These are phyloP conservation scores for Gyromitra esculenta DNA, from an alignment of 2,329 filamentous ascomycete genomes.

Conservation along the genomic window DNA sequence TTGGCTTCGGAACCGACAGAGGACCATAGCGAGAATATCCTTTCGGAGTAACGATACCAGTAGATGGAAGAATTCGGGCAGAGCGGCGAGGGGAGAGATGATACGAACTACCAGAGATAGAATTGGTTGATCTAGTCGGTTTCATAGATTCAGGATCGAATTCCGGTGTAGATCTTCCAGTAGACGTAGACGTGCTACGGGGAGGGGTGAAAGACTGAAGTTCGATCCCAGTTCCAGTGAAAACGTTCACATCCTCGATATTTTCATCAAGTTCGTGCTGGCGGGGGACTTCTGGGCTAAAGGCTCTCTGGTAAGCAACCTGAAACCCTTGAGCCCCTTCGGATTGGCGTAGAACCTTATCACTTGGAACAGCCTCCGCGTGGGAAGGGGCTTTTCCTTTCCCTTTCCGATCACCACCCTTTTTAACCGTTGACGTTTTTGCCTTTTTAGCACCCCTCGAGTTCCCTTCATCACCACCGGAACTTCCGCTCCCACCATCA, in stretches of 20 bases:
- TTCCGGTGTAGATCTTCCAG: slow-evolving; percentile 43
- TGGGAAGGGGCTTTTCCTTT: slow-evolving; percentile 49
- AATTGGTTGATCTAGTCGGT: slow-evolving; percentile 3
- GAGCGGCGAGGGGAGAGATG: slow-evolving; percentile 35
- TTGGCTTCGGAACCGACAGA: not conserved
- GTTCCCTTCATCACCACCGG: slow-evolving; percentile 46
- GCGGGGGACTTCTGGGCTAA: slow-evolving; percentile 41
- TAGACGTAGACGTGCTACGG: slow-evolving; percentile 36
- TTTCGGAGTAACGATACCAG: not conserved
- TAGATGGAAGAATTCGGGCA: slow-evolving; percentile 15
- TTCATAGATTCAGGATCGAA: slow-evolving; percentile 12
- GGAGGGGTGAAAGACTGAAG: slow-evolving; percentile 46
- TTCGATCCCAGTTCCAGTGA: slow-evolving; percentile 19
- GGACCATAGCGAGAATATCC: slow-evolving; percentile 5
- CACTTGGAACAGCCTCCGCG: slow-evolving; percentile 34
- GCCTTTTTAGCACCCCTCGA: slow-evolving; percentile 35
- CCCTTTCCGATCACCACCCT: slow-evolving; percentile 45
- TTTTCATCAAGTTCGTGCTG: slow-evolving; percentile 25
- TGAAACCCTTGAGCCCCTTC: slow-evolving; percentile 34
- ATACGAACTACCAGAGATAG: slow-evolving; percentile 1
- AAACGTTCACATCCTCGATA: slow-evolving; percentile 9
- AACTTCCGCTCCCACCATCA: slow-evolving; percentile 48
- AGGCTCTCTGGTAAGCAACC: slow-evolving; percentile 47
- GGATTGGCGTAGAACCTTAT: slow-evolving; percentile 47
- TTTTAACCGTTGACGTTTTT: slow-evolving; percentile 40